phyloP scores from a whole-genome alignment of 345 rosid species.

The Eucalyptus rudis region DNA sequence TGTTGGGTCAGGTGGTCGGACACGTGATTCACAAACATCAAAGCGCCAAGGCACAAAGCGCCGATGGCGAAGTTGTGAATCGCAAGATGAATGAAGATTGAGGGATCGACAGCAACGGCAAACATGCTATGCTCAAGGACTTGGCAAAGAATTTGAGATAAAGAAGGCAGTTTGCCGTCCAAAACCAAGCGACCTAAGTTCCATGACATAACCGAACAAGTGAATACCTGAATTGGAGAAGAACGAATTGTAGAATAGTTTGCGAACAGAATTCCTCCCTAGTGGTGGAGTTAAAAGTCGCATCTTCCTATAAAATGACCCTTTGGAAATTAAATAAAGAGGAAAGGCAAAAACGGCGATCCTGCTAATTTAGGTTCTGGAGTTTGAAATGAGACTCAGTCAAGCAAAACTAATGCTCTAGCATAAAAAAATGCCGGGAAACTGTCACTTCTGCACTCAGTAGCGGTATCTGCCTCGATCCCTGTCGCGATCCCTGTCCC shows the following conservation, averaged over 20 bases:
- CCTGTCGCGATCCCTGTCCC: conserved; percentile 1
- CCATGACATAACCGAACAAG: background rate
- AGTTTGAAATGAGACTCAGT: background rate
- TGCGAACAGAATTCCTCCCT: background rate
- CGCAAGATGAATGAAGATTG: background rate
- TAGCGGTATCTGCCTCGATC: conserved; percentile 34
- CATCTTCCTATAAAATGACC: background rate
- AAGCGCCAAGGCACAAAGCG: background rate
- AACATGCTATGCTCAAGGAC: background rate
- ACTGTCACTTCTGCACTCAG: background rate
- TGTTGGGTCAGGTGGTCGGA: background rate
- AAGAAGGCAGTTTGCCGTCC: background rate
- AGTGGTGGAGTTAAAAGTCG: background rate
- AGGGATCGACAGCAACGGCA: background rate
- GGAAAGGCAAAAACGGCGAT: background rate
- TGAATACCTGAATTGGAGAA: background rate
- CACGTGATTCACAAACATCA: background rate
- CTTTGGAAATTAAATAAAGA: background rate
- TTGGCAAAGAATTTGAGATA: background rate
- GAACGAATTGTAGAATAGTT: background rate
- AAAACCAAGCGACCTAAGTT: background rate
- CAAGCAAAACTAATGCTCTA: background rate
- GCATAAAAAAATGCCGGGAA: background rate
- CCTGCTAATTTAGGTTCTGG: background rate
- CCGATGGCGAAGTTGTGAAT: background rate